phyloP scores from a whole-genome alignment of 208 protist species.

The Leptomonas pyrrhocoris region DNA sequence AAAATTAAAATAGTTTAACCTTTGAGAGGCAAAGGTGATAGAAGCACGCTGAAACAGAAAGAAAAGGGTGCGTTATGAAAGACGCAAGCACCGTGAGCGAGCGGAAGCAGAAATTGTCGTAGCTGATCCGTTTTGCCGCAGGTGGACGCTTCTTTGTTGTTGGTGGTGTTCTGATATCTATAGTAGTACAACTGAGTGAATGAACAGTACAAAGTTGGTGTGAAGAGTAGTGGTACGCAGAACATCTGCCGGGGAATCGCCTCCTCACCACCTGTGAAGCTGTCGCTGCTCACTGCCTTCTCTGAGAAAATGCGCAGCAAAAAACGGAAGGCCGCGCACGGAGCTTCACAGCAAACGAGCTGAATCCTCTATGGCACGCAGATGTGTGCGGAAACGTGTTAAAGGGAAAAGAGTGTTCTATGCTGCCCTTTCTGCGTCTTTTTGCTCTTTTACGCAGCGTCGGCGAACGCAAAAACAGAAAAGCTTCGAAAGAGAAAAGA shows the following conservation, averaged over 20 bases:
- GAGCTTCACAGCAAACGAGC: constrained; percentile 3
- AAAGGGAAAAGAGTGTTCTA: not conserved
- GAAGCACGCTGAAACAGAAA: not conserved
- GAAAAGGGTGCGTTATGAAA: not conserved
- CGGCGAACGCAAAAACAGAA: no score
- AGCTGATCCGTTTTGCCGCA: not conserved
- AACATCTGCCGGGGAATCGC: not conserved
- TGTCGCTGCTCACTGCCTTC: not conserved
- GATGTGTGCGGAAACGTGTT: constrained; percentile 1
- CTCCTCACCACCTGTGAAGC: not conserved
- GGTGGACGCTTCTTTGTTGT: not conserved
- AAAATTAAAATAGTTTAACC: no score
- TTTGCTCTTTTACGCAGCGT: no score
- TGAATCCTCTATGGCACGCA: not conserved
- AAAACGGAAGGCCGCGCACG: not conserved
- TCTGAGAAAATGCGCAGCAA: not conserved
- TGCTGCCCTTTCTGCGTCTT: no score
- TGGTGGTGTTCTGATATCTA: not conserved
- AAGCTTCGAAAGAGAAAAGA: constrained; percentile 22
- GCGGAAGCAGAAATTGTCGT: not conserved
- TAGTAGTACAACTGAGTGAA: not conserved
- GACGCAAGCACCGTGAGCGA: not conserved
- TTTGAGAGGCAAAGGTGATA: no score
- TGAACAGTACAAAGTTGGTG: constrained; percentile 4
- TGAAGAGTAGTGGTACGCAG: constrained; percentile 9